Evolutionary conservation across 1,284 basidiomycete species (phyloP).

Genomic region (Ceratobasidium sp.): DNA sequence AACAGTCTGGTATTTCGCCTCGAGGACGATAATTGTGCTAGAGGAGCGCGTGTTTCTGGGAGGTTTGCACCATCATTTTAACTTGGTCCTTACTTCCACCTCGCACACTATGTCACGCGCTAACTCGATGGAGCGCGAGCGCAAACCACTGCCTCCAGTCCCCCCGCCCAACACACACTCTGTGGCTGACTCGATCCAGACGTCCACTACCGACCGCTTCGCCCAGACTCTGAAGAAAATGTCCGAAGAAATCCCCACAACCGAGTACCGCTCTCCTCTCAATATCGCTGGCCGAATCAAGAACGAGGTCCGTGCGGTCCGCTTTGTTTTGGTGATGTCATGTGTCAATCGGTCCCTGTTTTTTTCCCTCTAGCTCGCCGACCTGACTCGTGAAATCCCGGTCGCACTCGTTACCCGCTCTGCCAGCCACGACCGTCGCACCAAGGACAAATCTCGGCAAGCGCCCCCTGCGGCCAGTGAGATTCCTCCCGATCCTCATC

Average conservation of each 20-base stretch:
- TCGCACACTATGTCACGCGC: constrained; percentile 21
- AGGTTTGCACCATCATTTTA: constrained; percentile 8
- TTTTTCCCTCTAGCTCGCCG: constrained; percentile 32
- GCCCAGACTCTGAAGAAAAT: constrained; percentile 34
- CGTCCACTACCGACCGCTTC: constrained; percentile 10
- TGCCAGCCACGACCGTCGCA: constrained; percentile 2
- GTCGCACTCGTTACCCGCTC: constrained; percentile 1
- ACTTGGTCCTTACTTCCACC: constrained; percentile 29
- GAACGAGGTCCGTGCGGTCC: constrained; percentile 30
- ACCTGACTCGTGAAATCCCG: constrained; percentile 18
- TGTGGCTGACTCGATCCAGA: constrained; percentile 18
- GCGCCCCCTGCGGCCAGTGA: background rate
- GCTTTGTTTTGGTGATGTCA: constrained; percentile 40
- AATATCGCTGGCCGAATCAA: constrained; percentile 33
- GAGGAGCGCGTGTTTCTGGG: background rate
- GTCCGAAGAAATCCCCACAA: constrained; percentile 27
- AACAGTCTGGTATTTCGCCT: constrained; percentile 25
- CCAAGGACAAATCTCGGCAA: constrained; percentile 8
- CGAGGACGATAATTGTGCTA: constrained; percentile 23
- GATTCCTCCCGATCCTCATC: constrained; percentile 10
- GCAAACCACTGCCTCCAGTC: constrained; percentile 32
- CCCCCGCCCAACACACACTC: constrained; percentile 11
- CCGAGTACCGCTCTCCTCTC: constrained; percentile 36
- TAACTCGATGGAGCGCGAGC: constrained; percentile 36
- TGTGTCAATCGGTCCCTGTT: constrained; percentile 33